Evolutionary conservation across 1,284 basidiomycete genomes (phyloP), one percentile per base, ranked within the genome.

Genomic region (Lentinula novae-zelandiae): DNA sequence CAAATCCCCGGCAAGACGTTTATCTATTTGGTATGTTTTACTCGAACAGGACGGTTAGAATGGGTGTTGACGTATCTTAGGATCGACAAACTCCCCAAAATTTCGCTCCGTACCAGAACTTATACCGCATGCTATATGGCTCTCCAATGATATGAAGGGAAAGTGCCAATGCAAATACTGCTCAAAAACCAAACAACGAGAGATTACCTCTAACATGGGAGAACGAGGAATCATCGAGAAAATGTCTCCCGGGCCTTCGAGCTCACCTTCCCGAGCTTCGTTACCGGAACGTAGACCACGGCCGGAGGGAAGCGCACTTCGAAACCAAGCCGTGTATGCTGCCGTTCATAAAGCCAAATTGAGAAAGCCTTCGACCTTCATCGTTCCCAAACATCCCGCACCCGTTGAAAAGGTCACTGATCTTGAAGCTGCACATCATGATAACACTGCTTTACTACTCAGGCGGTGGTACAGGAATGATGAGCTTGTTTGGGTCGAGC

Each of bases 41-140:
- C 20, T 17, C n/a, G 12, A 12, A 38, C n/a, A 33, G 31, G 40
- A 36, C 34, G 42, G 17, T 22, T 40, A 27, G 49, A 17, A 53
- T 48, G 67, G 12, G 8, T 12, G 12, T 38, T 38, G 1, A 38
- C 36, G 12, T 12, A 38, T 38, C 46, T 81, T 34, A 60, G 59
- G 84, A 83, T 53, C 84, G 83, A 4, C 64, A 67, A 33, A 38
- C n/a, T 36, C 53, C 38, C 62, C 72, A 31, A 79, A 82, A 44
- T 94, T 92, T 71, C 87, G 92, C 46, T 93, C 91, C 3, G 77
- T 85, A 9, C 86, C 87, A 58, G 92, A 94, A 69, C 91, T 93
- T 68, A 81, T 88, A 49, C 90, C 90, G 3, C 92, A 94, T 68
- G 89, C 89, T 1, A 75, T 84, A 62, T 94, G 92, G 92, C 80